Percentiles rank a stretch among this genome's conserved stretches.
phyloP scores from a whole-genome alignment of 1,139 yeast genomes.

The Pichia sp. region DNA sequence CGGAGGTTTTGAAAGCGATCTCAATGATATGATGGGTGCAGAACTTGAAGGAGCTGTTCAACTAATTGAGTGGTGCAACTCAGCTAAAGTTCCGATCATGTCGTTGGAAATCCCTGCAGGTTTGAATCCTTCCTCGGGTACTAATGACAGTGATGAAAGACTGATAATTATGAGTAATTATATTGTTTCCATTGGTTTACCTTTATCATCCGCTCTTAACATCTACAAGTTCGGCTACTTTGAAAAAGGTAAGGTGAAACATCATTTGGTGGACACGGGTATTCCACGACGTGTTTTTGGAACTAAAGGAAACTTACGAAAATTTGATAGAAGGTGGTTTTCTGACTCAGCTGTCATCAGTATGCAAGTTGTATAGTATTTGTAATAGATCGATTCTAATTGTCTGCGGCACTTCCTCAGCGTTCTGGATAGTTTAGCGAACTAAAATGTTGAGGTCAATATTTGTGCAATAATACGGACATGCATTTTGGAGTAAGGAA shows the following conservation, averaged over 20 bases:
- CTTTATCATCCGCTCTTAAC: constrained; percentile 57
- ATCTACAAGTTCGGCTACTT: constrained; percentile 43
- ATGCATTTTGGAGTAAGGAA: too few relatives aligned
- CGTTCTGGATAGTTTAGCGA: too few relatives aligned
- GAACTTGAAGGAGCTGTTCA: constrained; percentile 39
- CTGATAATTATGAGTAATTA: constrained; percentile 35
- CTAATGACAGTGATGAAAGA: constrained; percentile 26
- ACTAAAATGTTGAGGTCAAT: too few relatives aligned
- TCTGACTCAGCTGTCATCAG: constrained; percentile 28
- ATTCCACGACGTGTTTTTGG: constrained; percentile 40
- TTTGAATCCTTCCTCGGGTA: constrained; percentile 78
- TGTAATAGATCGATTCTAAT: too few relatives aligned
- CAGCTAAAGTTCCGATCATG: constrained; percentile 42
- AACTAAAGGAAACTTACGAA: constrained; percentile 35
- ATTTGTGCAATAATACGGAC: too few relatives aligned
- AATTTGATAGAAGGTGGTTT: constrained; percentile 39
- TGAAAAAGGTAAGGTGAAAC: constrained; percentile 39
- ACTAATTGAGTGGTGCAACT: constrained; percentile 66
- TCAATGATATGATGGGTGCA: constrained; percentile 40
- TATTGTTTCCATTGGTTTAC: constrained; percentile 69
- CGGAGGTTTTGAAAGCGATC: constrained; percentile 72
- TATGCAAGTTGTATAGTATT: constrained; percentile 18
- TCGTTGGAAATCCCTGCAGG: constrained; percentile 83
- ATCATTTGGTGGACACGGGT: constrained; percentile 68
- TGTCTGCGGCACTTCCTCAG: too few relatives aligned